Percentiles rank a stretch among this genome's conserved stretches.
phyloP scores from a whole-genome alignment of 306 rosid species.

The Vigna nakashimae region DNA sequence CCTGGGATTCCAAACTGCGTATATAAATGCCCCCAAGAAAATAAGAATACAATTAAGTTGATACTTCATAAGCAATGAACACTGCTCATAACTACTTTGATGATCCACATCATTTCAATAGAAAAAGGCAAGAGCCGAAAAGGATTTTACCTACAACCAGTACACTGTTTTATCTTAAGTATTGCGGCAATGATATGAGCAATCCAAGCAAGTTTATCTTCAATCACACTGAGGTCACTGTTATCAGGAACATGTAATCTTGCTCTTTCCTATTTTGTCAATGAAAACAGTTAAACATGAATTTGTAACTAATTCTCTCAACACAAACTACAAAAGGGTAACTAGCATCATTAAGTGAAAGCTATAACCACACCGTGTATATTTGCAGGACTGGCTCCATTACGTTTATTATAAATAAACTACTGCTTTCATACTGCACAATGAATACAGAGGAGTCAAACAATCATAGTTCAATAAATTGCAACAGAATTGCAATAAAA shows the following conservation, averaged over 20 bases:
- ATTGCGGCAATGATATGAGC: slow-evolving; percentile 96
- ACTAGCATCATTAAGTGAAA: slow-evolving; percentile 22
- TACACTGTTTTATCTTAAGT: slow-evolving; percentile 84
- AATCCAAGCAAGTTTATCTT: slow-evolving; percentile 98
- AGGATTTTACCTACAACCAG: slow-evolving; percentile 84
- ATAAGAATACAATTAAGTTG: slow-evolving; percentile 31
- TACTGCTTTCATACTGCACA: slow-evolving; percentile 95
- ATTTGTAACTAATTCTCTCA: slow-evolving; percentile 40
- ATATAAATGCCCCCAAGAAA: slow-evolving; percentile 42
- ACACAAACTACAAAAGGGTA: slow-evolving; percentile 34
- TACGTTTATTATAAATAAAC: slow-evolving; percentile 84
- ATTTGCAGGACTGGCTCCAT: slow-evolving; percentile 91
- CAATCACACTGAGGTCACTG: slow-evolving; percentile 75
- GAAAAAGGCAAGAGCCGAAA: slow-evolving; percentile 34
- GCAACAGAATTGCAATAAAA: slow-evolving; percentile 26
- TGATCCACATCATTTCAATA: slow-evolving; percentile 24
- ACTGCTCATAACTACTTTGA: slow-evolving; percentile 11
- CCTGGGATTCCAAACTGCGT: slow-evolving; percentile 87
- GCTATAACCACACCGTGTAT: slow-evolving; percentile 76
- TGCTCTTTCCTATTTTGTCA: slow-evolving; percentile 83
- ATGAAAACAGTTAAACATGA: slow-evolving; percentile 39
- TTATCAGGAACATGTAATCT: slow-evolving; percentile 78
- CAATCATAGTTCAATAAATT: slow-evolving; percentile 29
- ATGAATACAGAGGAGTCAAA: slow-evolving; percentile 48
- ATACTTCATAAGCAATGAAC: slow-evolving; percentile 12